Evolutionary conservation across 2,329 filamentous ascomycete genomes (phyloP).

Genomic region (Microsporum audouinii): DNA sequence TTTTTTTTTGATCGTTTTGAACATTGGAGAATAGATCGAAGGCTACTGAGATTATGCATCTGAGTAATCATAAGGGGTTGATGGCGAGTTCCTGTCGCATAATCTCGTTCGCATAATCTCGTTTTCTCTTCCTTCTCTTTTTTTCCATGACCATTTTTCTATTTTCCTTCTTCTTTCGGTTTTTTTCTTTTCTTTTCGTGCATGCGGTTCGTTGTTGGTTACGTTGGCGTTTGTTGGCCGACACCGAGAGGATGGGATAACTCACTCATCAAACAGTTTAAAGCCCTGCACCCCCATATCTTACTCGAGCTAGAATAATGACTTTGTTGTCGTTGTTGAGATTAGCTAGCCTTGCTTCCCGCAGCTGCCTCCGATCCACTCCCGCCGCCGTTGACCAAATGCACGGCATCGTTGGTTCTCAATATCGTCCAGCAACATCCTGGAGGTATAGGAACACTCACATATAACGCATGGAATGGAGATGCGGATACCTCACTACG

Average conservation of each 20-base stretch:
- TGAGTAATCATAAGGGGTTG: not conserved
- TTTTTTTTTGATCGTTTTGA: not conserved
- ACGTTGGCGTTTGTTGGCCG: not conserved
- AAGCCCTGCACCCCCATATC: not conserved
- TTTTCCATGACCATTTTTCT: not conserved
- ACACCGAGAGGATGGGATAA: not conserved
- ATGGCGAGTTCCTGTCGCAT: not conserved
- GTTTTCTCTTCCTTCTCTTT: not conserved
- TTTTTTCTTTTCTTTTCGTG: not conserved
- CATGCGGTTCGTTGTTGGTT: not conserved
- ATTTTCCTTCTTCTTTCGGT: not conserved
- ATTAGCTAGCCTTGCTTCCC: slow-evolving; percentile 1
- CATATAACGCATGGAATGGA: not conserved
- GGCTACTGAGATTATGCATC: not conserved
- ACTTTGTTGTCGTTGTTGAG: not conserved
- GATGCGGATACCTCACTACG: not conserved
- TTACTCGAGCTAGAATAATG: not conserved
- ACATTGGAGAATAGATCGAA: not conserved
- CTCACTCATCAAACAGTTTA: not conserved
- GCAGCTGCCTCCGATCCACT: not conserved
- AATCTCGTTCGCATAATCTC: not conserved
- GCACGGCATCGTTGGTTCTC: not conserved
- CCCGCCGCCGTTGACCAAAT: not conserved
- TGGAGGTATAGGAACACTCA: not conserved
- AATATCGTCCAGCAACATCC: not conserved